Base-by-base conservation (phyloP, 2,329 filamentous ascomycete species). In the Penicillium sp. region DNA sequence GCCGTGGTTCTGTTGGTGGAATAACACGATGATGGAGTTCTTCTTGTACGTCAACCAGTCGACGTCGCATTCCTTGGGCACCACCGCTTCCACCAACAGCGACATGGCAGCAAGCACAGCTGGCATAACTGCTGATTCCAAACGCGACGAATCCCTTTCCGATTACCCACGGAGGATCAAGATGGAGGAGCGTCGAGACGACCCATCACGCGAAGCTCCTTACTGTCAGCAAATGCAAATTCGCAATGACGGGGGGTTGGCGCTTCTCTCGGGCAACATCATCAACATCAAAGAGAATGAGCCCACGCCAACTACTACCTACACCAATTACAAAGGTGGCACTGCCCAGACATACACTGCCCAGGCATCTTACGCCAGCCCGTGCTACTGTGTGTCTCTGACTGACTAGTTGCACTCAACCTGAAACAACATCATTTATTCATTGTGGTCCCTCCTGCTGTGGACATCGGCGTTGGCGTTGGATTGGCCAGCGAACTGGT, bases 1-100 rank as follows among this genome's bases (percentile, higher is more conserved):
- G 57, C 85, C 86, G 2, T 90, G 86, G 86, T 87, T 85, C 65
- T 90, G 87, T 70, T 84, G 82, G 69, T 90, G 86, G 85, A 89
- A 89, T 67, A 76, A 78, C 15, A 89, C 87, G 0, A 78, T 85
- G 52, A 78, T 89, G 49, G 87, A 89, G 69, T 82, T 84, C 38
- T 89, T 88, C 71, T 80, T 90, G 46, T 90, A 88, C 65, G 76
- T 84, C 52, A 80, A 83, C 53, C 72, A 84, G 68, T 76, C 82
- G 47, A 76, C 80, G 15, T 63, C 65, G 27, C 67, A 65, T 23
- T 58, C 53, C 16, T 64, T 61, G 25, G 59, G 63, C 45, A 53
- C 65, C 21, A 68, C 65, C n/a, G 53, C 67, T 16, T 41, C 60
- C 15, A 58, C 61, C 43, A 43, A 46, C 36, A 51, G 57, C 50